These are phyloP conservation scores for Solanum habrochaites DNA, from an alignment of 257 asterid genomes.

Conservation along the genomic window DNA sequence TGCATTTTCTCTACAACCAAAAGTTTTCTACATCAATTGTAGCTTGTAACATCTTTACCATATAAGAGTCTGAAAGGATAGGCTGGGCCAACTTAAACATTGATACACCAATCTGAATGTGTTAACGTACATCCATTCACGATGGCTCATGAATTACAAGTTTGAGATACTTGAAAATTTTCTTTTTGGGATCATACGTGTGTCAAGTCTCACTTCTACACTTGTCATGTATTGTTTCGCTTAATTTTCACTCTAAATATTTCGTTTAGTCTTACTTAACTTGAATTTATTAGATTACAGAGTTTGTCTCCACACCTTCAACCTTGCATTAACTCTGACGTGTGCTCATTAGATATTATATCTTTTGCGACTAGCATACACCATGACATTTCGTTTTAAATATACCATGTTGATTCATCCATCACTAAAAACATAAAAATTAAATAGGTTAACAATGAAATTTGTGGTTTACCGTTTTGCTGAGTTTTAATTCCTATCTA, in stretches of 20 bases:
- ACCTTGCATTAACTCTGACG: neutral
- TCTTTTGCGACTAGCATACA: neutral
- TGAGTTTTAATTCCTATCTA: too few species aligned
- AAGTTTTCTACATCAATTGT: neutral
- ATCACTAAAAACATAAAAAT: neutral
- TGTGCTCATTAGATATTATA: neutral
- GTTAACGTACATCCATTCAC: neutral
- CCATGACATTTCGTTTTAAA: neutral
- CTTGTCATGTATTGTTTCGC: neutral
- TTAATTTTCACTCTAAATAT: neutral
- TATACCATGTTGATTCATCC: too few species aligned
- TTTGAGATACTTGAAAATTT: too few species aligned
- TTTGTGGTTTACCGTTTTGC: neutral
- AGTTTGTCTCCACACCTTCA: neutral
- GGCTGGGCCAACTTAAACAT: neutral
- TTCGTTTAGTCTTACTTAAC: neutral
- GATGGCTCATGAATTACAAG: too few species aligned
- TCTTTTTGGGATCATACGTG: too few species aligned
- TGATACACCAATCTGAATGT: neutral
- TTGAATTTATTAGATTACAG: too few species aligned
- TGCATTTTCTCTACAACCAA: too few species aligned
- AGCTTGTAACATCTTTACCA: too few species aligned
- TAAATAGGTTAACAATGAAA: neutral
- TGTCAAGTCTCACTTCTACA: neutral
- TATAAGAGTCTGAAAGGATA: too few species aligned